Evolutionary conservation across 2,329 filamentous ascomycete genomes (phyloP), one percentile per base, ranked within the genome.

Genomic region (Chaetomiaceae sp.): DNA sequence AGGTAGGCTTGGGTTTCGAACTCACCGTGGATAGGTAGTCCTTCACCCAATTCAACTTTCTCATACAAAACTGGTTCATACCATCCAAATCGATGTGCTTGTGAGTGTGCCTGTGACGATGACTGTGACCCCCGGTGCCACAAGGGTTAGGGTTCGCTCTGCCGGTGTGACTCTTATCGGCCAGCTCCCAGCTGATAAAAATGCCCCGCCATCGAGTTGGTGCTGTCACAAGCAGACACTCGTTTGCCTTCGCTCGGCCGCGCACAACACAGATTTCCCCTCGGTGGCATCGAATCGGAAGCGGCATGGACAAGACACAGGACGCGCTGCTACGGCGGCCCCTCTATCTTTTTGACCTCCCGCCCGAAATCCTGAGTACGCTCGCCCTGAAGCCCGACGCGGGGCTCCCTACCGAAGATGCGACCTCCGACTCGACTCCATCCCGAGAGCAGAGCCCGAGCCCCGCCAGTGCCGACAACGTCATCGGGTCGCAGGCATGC

Each of bases 311-410:
- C 39, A 71, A 73, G 55, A 70, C 69, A 49, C 61, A 69, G 8
- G 73, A 79, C 38, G 77, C 80, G 54, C 61, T 78, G 40, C 67
- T 77, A 22, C 71, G 73, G 59, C 72, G 77, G 54, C 79, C 79
- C 12, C 73, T 81, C 47, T 82, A 82, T 60, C 65, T 92, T 53
- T 96, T 91, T 70, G 87, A 95, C 68, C 80, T 96, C 22, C 89
- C 90, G 0, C 75, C 79, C 55, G 82, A 91, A 66, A 79, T 95
- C 43, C 75, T 95, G 33, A 74, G 77, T 48, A 87, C 83, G 3
- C 76, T 95, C 60, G 77, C 80, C 9, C 76, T 80, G 56, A 85
- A 83, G 66, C 69, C 72, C 43, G 74, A 76, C 53, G 69, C 66
- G 36, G 67, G 66, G 36, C 33, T 58, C 8, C 58, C 64, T 42